phyloP scores from a whole-genome alignment of 2,329 filamentous ascomycete genomes.

The Alternaria hordeiaustralica region DNA sequence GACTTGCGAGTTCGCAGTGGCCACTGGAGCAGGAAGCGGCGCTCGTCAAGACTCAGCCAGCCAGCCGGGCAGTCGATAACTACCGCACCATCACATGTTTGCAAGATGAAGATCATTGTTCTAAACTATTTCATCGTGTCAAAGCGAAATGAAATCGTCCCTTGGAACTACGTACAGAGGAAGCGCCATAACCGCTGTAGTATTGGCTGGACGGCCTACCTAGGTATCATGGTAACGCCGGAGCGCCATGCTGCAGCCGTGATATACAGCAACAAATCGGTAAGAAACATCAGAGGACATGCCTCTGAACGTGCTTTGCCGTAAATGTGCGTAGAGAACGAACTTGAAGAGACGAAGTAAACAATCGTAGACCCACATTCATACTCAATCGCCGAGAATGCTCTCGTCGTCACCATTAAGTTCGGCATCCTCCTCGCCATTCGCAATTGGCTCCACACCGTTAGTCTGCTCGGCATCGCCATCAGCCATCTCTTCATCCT shows the following conservation, averaged over 20 bases:
- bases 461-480: constrained; percentile 51
- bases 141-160: not conserved
- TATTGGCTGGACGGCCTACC: not conserved
- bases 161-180: not conserved
- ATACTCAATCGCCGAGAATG: constrained; percentile 49
- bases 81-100: not conserved
- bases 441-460: constrained; percentile 44
- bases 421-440: constrained; percentile 33
- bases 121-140: not conserved
- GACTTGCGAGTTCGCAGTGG: not conserved
- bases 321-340: not conserved
- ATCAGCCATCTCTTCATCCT: constrained; percentile 52
- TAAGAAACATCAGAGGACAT: not conserved
- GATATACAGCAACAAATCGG: not conserved
- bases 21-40: not conserved
- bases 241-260: constrained; percentile 17
- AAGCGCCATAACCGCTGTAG: not conserved
- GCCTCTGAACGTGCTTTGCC: not conserved
- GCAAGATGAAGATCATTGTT: not conserved
- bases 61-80: not conserved
- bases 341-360: not conserved
- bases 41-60: not conserved
- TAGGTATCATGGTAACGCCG: constrained; percentile 10
- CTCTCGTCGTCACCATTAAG: constrained; percentile 49
- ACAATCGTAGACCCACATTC: constrained; percentile 1